phyloP scores from a whole-genome alignment of 331 rosid species.

The Rhamnella rubrinervis region DNA sequence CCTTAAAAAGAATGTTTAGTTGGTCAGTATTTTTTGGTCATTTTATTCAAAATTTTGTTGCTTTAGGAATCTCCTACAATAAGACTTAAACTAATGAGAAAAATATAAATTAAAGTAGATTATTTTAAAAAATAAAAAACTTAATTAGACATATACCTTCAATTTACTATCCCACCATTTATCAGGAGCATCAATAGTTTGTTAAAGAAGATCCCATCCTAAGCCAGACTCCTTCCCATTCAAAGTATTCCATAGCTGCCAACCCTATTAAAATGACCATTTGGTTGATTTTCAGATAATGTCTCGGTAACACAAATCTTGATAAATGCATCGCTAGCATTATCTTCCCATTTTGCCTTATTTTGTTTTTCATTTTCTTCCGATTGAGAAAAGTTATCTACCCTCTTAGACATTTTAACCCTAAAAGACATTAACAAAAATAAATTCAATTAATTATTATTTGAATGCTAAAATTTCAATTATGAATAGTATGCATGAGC shows the following conservation, averaged over 20 bases:
- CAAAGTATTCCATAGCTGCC: background rate
- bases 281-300: background rate
- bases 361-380: no score
- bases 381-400: no score
- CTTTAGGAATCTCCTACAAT: background rate
- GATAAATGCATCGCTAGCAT: background rate
- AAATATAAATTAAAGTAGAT: no score
- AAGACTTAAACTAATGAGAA: background rate
- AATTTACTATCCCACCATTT: conserved; percentile 2
- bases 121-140: no score
- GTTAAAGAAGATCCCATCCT: background rate
- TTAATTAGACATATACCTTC: background rate
- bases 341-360: no score
- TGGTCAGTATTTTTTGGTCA: background rate
- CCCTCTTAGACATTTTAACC: no score
- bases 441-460: no score
- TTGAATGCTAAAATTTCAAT: no score
- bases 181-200: background rate
- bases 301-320: background rate
- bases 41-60: no score
- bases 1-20: background rate
- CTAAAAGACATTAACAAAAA: no score
- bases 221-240: background rate
- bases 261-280: background rate
- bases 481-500: no score